Base-by-base conservation (phyloP, 257 asterid species). In the Solanum medicagineum region DNA sequence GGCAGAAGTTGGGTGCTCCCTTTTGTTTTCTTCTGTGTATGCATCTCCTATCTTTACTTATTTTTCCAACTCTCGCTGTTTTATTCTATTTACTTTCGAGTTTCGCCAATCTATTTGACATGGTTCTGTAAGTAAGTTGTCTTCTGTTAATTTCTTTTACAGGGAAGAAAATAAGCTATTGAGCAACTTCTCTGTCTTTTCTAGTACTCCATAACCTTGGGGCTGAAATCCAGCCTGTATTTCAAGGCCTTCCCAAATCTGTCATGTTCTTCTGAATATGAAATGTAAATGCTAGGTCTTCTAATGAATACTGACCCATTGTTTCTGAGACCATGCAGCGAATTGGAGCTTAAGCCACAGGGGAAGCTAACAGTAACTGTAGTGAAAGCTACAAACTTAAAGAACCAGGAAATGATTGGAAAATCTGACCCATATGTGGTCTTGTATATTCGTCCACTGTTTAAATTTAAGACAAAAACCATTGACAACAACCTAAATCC, bases 341-440 rank as follows among this genome's bases (percentile, higher is more conserved):
- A 97, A 15, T 91, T 97, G 93, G 99, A 97, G 94, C 99, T 97
- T 79, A 97, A 95, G 92, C 99, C 99, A 57, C 98, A 94, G 86
- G 99, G 99, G 85, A 92, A 89, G 86, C 93, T 97, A 70, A 90
- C 91, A n/a, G 86, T 95, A 63, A 94, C 95, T 3, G 87, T 97
- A 20, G 65, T 90, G 63, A 89, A 79, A 89, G 98, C 99, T 57
- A 94, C 89, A 42, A 93, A 94, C 87, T 89, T 97, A 84, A 97
- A 97, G 92, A 97, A 97, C 89, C 94, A 89, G 93, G 99, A 97
- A 89, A 79, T 97, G 90, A 93, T 97, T 70, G 99, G 99, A 85
- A 97, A 97, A 87, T 97, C 99, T 81, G 99, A 97, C 90, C 99
- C 99, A 57, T 97, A 97, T 81, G 94, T 90, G 26, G 94, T 90